Evolutionary conservation across 352 stramenopile genomes (phyloP), one percentile per base, ranked within the genome.

Genomic region (Globisporangium parvum): DNA sequence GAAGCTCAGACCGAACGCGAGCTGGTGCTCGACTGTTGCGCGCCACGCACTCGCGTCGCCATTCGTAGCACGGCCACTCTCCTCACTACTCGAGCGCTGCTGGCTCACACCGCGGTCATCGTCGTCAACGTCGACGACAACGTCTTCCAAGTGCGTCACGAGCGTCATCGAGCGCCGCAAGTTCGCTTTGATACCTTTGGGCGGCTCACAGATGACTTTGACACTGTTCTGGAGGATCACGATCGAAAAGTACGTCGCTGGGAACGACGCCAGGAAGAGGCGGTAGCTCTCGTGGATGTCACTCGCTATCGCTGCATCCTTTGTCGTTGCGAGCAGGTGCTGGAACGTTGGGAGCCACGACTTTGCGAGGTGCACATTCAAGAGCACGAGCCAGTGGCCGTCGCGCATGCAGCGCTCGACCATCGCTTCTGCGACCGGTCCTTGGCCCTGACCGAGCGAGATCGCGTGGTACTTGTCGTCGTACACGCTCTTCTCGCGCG

Each of bases 191-290:
- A 91, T 69, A 0, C 84, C 84, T 35, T 70, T 83, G 1, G 84
- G 82, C 6, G 82, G 79, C 41, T 93, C 84, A 18, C 77, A 88
- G 24, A 84, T 92, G 28, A 93, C 70, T 57, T 93, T 93, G 1
- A 92, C 78, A 21, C 72, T 71, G 23, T 84, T 87, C 49, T 91
- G 80, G 5, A 93, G 51, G 14, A 93, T 80, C 31, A 65, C 66
- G 37, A 91, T 75, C 4, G 84, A 80, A 26, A 93, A 91, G 39
- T 90, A 89, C 1, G 61, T 20, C 1, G 73, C 78, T 0, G 84
- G 82, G 45, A 83, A 88, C 3, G 76, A 77, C 9, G 80, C 88
- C 0, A 93, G 46, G 57, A 87, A 93, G 20, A 93, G 47, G 0
- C 84, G 69, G 44, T 88, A 93, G 21, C 75, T 60, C 9, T 75